A percentile compares a stretch with the other conserved stretches of the same genome.
Evolutionary conservation across 1,139 yeast species (phyloP).

Genomic region (Scheffersomyces cryptocercus): DNA sequence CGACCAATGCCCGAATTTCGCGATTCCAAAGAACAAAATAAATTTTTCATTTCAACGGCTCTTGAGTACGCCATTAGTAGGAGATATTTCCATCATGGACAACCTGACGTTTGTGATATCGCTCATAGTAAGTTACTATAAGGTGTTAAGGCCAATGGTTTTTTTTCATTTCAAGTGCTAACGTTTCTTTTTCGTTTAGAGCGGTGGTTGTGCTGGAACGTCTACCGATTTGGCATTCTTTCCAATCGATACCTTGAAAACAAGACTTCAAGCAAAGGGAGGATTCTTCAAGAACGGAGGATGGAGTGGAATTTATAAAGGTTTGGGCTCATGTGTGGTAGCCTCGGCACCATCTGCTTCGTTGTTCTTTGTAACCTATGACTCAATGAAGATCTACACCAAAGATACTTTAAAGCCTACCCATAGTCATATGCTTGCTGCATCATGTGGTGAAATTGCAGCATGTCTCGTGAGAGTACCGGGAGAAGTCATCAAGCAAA

Average conservation of each 20-base stretch:
- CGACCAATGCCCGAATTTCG: too few relatives aligned
- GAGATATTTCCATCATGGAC: slow-evolving; percentile 18
- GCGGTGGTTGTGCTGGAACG: slow-evolving; percentile 97
- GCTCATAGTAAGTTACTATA: slow-evolving; percentile 25
- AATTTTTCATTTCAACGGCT: neutral
- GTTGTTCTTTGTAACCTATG: slow-evolving; percentile 86
- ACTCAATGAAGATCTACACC: slow-evolving; percentile 62
- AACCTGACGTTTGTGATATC: slow-evolving; percentile 26
- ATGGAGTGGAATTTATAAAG: slow-evolving; percentile 85
- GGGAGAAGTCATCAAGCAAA: slow-evolving; percentile 92
- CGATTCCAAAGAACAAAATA: too few relatives aligned
- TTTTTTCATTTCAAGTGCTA: slow-evolving; percentile 8
- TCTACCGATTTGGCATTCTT: slow-evolving; percentile 92
- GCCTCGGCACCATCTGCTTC: slow-evolving; percentile 97
- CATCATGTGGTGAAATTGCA: slow-evolving; percentile 86
- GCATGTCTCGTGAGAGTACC: slow-evolving; percentile 96
- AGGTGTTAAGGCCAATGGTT: neutral
- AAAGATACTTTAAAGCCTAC: slow-evolving; percentile 41
- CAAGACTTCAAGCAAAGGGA: slow-evolving; percentile 91
- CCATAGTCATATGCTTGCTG: slow-evolving; percentile 75
- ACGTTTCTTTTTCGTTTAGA: slow-evolving; percentile 31
- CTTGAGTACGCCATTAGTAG: too few relatives aligned
- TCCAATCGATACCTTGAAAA: slow-evolving; percentile 94
- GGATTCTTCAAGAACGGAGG: slow-evolving; percentile 95
- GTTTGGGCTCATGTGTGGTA: slow-evolving; percentile 88